Conservation (phyloP, 352 stramenopile species). For the Pythium dissimile region DNA sequence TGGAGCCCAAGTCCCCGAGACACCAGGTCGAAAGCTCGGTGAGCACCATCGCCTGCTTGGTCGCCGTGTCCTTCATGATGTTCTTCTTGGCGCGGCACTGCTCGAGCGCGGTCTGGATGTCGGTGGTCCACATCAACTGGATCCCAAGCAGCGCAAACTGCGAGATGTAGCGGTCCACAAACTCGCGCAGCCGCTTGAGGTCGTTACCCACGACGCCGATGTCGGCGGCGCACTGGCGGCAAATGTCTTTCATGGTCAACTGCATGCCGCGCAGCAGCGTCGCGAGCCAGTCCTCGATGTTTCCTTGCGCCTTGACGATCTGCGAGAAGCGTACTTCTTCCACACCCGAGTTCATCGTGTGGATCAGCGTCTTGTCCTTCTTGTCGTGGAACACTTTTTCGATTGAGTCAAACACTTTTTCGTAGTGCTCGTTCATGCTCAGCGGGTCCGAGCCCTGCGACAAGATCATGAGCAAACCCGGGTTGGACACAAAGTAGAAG, state of each 20-base stretch:
- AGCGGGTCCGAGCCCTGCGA: constrained; percentile 96
- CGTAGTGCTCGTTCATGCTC: constrained; percentile 99
- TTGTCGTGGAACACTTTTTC: constrained; percentile 97
- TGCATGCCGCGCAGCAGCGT: constrained; percentile 95
- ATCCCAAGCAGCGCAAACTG: constrained; percentile 96
- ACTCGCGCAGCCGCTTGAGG: constrained; percentile 90
- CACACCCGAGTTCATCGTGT: constrained; percentile 92
- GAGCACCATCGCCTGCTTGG: constrained; percentile 92
- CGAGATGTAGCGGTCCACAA: constrained; percentile 94
- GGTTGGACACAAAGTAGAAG: constrained; percentile 99
- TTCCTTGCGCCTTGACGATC: constrained; percentile 95
- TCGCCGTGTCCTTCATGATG: constrained; percentile 96
- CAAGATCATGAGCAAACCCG: constrained; percentile 96
- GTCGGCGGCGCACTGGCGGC: constrained; percentile 90
- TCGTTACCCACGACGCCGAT: constrained; percentile 90
- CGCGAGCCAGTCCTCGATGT: constrained; percentile 99
- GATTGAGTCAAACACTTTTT: constrained; percentile 99
- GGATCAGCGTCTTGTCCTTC: constrained; percentile 96
- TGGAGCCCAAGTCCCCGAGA: constrained; percentile 94
- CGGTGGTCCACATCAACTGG: constrained; percentile 96
- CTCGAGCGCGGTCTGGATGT: constrained; percentile 94
- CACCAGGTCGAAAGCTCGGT: constrained; percentile 96
- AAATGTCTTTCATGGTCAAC: constrained; percentile 97
- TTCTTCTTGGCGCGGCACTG: constrained; percentile 96
- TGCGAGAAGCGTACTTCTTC: constrained; percentile 94